Evolutionary conservation across 2,329 filamentous ascomycete species (phyloP).

Genomic region (Cadophora sp.): DNA sequence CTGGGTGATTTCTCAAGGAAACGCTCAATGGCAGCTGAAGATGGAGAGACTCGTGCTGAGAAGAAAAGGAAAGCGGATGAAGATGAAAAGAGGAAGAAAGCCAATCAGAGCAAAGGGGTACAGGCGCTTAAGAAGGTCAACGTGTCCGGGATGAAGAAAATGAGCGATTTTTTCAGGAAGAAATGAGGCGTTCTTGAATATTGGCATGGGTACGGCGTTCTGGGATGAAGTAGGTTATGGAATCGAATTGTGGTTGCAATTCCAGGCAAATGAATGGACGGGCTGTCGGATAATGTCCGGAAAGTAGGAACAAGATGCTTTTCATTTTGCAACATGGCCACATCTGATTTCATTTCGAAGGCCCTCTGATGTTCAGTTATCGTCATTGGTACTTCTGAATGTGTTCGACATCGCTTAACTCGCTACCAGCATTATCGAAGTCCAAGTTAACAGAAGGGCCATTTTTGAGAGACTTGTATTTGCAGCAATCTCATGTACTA

Average conservation of each 20-base stretch:
- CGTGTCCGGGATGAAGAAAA: constrained; percentile 92
- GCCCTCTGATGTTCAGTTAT: too few species aligned
- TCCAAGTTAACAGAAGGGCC: not conserved
- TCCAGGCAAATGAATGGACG: not conserved
- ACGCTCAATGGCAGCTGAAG: constrained; percentile 67
- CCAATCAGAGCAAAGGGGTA: constrained; percentile 74
- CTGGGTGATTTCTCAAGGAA: constrained; percentile 76
- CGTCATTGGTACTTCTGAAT: too few species aligned
- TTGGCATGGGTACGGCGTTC: constrained; percentile 5
- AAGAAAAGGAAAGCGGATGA: constrained; percentile 89
- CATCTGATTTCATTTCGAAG: too few species aligned
- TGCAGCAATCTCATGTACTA: constrained; percentile 15
- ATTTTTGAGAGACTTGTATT: not conserved
- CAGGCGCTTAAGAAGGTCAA: constrained; percentile 89
- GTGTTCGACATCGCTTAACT: too few species aligned
- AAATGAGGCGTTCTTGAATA: constrained; percentile 38
- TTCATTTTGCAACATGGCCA: not conserved
- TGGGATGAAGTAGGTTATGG: not conserved
- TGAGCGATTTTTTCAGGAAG: constrained; percentile 93
- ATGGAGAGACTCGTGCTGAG: constrained; percentile 67
- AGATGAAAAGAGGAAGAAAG: constrained; percentile 85
- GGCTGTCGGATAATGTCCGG: constrained; percentile 1
- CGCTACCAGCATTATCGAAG: too few species aligned
- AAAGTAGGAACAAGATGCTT: not conserved
- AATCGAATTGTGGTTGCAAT: constrained; percentile 2